phyloP scores from a whole-genome alignment of 2,329 filamentous ascomycete genomes.

The Dendryphion nanum region DNA sequence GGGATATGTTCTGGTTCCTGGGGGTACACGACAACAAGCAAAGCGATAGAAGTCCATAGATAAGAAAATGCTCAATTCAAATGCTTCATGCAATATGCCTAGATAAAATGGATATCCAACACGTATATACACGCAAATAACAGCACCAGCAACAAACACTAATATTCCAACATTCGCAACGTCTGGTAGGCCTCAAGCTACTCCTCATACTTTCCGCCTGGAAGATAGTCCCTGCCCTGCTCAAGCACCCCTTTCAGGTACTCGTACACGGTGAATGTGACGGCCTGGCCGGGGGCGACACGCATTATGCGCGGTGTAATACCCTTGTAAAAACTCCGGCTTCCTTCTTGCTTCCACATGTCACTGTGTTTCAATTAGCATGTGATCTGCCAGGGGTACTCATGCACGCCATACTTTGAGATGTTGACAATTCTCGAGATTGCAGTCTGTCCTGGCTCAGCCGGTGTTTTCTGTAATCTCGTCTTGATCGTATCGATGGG shows the following conservation, averaged over 20 bases:
- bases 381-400: conserved; percentile 60
- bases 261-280: conserved; percentile 63
- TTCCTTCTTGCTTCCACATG: conserved; percentile 77
- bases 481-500: conserved; percentile 99
- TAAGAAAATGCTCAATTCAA: no score
- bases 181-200: conserved; percentile 21
- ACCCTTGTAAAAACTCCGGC: conserved; percentile 97
- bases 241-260: conserved; percentile 52
- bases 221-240: conserved; percentile 46
- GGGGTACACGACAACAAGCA: no score
- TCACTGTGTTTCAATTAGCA: conserved; percentile 27
- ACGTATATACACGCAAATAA: background rate
- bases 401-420: no score
- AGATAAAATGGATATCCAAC: conserved; percentile 1
- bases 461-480: conserved; percentile 84
- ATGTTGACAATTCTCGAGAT: conserved; percentile 76
- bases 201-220: conserved; percentile 51
- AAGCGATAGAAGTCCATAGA: no score
- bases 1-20: no score
- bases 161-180: background rate
- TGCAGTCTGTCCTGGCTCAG: conserved; percentile 76
- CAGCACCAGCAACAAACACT: background rate
- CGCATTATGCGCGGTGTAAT: conserved; percentile 98
- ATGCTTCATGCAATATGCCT: no score
- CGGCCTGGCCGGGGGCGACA: conserved; percentile 90